Conservation (phyloP, 2,329 filamentous ascomycete genomes). For the Conoideocrella luteorostrata region DNA sequence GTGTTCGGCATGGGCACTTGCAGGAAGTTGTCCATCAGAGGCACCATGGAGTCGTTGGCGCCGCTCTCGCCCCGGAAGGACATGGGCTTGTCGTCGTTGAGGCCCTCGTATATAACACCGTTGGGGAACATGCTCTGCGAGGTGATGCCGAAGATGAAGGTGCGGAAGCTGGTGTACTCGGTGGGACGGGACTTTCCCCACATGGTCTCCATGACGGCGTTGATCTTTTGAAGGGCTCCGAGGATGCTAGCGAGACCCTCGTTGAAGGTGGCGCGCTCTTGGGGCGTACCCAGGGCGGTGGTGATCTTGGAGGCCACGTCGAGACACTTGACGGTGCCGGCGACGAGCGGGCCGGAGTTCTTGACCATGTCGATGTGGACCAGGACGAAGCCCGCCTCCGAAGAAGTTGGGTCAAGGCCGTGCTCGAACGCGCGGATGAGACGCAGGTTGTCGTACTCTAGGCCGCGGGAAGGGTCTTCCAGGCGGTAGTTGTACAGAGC, state of each 20-base stretch:
- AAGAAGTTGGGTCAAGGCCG: conserved; percentile 78
- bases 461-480: conserved; percentile 47
- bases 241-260: conserved; percentile 57
- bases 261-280: conserved; percentile 54
- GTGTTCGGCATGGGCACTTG: conserved; percentile 84
- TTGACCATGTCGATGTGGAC: conserved; percentile 95
- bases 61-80: conserved; percentile 88
- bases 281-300: conserved; percentile 14
- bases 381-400: conserved; percentile 92
- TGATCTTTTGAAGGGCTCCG: conserved; percentile 56
- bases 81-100: conserved; percentile 62
- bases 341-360: conserved; percentile 71
- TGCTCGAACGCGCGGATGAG: conserved; percentile 88
- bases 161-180: conserved; percentile 84
- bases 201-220: conserved; percentile 81
- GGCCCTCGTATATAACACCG: conserved; percentile 83
- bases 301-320: conserved; percentile 37
- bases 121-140: conserved; percentile 90
- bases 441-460: conserved; percentile 63
- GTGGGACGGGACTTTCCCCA: conserved; percentile 81
- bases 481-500: conserved; percentile 64
- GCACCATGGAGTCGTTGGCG: conserved; percentile 91
- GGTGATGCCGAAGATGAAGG: conserved; percentile 95
- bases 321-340: conserved; percentile 63
- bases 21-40: conserved; percentile 80